phyloP scores from a whole-genome alignment of 116 monocot species.

The Trichopus zeylanicus region DNA sequence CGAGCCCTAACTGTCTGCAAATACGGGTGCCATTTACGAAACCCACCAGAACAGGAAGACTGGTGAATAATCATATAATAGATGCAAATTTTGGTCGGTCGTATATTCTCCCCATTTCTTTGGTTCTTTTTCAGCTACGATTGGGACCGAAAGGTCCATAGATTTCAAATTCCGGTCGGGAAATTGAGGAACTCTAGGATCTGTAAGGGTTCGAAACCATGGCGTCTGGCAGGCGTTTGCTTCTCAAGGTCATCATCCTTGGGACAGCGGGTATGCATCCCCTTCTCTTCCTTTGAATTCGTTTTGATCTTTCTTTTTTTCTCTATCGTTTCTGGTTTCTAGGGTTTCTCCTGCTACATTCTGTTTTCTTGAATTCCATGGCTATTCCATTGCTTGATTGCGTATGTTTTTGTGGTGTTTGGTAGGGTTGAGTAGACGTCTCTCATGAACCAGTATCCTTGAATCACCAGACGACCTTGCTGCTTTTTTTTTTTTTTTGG shows the following conservation, averaged over 20 bases:
- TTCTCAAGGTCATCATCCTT: constrained; percentile 82
- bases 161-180: neutral
- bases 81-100: no score
- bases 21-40: no score
- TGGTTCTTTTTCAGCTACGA: no score
- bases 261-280: constrained; percentile 56
- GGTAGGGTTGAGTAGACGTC: constrained; percentile 83
- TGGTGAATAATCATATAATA: no score
- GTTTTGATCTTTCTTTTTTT: no score
- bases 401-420: neutral
- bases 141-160: neutral
- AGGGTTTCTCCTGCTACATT: neutral
- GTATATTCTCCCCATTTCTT: no score
- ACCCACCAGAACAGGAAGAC: no score
- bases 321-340: neutral
- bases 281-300: neutral
- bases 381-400: no score
- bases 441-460: constrained; percentile 82
- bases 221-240: constrained; percentile 61
- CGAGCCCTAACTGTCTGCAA: no score
- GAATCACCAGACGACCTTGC: neutral
- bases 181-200: neutral
- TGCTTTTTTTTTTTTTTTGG: constrained; percentile 1
- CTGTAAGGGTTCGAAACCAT: constrained; percentile 16
- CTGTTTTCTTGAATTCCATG: neutral